A percentile compares a stretch with the other conserved stretches of the same genome.
These are phyloP conservation scores for Arachnopeziza araneosa DNA, from an alignment of 2,329 filamentous ascomycete genomes.

Conservation along the genomic window DNA sequence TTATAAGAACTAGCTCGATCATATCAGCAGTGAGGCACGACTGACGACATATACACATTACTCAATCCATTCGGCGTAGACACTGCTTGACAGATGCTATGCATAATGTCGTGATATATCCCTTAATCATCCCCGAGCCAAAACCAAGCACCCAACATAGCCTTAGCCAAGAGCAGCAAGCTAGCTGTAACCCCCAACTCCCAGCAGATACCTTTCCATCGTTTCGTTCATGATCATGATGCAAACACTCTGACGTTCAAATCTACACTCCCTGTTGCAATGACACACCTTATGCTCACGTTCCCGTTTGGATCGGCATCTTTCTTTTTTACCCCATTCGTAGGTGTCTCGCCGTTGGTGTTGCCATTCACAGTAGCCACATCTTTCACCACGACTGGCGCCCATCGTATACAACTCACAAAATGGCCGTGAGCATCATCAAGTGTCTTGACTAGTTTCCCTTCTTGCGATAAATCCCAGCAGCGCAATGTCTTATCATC, in stretches of 20 bases:
- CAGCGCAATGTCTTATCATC: slow-evolving; percentile 92
- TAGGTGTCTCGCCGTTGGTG: slow-evolving; percentile 29
- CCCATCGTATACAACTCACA: slow-evolving; percentile 82
- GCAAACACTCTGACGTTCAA: slow-evolving; percentile 75
- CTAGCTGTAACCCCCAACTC: slow-evolving; percentile 19
- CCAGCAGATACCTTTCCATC: slow-evolving; percentile 7
- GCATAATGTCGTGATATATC: not conserved
- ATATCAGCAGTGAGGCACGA: too few species aligned
- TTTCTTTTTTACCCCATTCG: slow-evolving; percentile 43
- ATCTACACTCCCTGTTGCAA: slow-evolving; percentile 84
- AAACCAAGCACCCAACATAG: not conserved
- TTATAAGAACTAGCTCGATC: too few species aligned
- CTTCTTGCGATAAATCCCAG: slow-evolving; percentile 90
- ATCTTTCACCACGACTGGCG: slow-evolving; percentile 66
- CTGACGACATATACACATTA: not conserved
- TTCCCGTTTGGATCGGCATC: slow-evolving; percentile 41
- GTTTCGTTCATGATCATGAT: slow-evolving; percentile 22
- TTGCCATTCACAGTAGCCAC: slow-evolving; percentile 37
- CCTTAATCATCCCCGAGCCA: not conserved
- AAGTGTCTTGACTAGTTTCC: slow-evolving; percentile 80
- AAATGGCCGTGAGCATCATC: slow-evolving; percentile 77
- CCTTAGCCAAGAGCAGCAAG: slow-evolving; percentile 13
- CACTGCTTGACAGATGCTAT: not conserved
- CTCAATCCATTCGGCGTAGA: not conserved
- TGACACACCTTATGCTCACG: slow-evolving; percentile 71